Base-by-base conservation (phyloP, 257 asterid species). In the Plantago elongata region DNA sequence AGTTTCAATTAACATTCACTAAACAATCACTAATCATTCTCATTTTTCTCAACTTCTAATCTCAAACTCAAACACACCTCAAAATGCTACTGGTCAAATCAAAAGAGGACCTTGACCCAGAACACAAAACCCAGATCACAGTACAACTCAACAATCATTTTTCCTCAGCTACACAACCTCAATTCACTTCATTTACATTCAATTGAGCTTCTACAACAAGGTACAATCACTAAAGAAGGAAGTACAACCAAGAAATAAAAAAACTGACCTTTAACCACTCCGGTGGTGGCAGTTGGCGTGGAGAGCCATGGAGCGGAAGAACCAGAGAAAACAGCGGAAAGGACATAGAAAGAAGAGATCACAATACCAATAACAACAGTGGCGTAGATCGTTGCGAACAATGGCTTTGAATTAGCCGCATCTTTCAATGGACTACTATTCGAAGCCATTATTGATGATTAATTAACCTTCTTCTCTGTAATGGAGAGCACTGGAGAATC, bases 301-400 rank as follows among this genome's bases (percentile, higher is more conserved):
- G 79, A 58, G 61, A 79, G 55, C 65, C 74, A 70, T 46, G 75
- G 70, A 37, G 83, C 71, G 58, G 69, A 65, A n/a, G 86, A 71
- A 17, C 82, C 50, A 74, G 83, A 71, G 77, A 87, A 93, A 69
- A 93, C 78, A 9, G 96, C 94, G 52, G 97, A 89, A 66, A 93
- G 83, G 9, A 93, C 95, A 60, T 93, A 93, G 22, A 87, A 74
- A 9, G 96, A 79, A 30, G 99, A 85, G 43, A 89, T 78, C 10
- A 87, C 43, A 52, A 87, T 76, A 58, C 99, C 99, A 60, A 81
- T 52, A 55, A 87, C 49, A 60, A 93, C 90, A 18, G 94, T 69
- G 51, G 81, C 92, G 77, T 86, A 92, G 83, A 93, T 87, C 74
- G 95, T 89, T 70, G 76, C 18, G 72, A 89, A 87, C 75, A 93